Evolutionary conservation across 129 eudicot genomes (phyloP), one percentile per base, ranked within the genome.

Genomic region (Gnaphalium uliginosum): DNA sequence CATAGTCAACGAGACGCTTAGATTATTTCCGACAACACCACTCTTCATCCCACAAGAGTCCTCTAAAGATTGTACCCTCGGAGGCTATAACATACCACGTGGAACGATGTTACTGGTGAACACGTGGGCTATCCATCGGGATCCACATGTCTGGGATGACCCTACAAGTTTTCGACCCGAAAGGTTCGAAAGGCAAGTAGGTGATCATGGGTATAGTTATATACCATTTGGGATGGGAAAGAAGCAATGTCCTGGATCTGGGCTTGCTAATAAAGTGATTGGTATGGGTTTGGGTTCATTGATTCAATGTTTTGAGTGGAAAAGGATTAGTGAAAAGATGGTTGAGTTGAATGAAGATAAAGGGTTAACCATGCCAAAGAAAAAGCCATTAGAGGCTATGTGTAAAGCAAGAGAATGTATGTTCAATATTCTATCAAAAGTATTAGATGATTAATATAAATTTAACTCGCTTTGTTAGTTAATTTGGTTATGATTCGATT

Each of bases 261-360:
- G 86, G 26, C 70, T 80, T 68, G 81, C 75, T 72, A 51, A 78
- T 81, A 69, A 76, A 32, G 79, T 73, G 24, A 73, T 88, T 17
- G 77, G 75, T 18, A 17, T 85, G 78, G 81, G 83, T 11, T 68
- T 88, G 58, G 87, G 84, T 21, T 62, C 77, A 26, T 48, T 88
- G 48, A 50, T 85, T 39, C 89, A 88, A 59, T 85, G 87, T 75
- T 88, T 83, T 67, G 86, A 85, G 26, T 88, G 93, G 93, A 75
- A 81, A 41, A 85, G 83, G 74, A 78, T 78, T 11, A 56, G 73
- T 46, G 33, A 76, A 64, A 78, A 67, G 23, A 65, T 81, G 23
- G 68, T 83, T 59, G 85, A 85, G 6, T 29, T 78, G 14, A 15
- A 67, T 23, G 77, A 82, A 78, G 86, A 59, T 32, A 73, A 58